These are phyloP conservation scores for Verticillium dahliae DNA, from an alignment of 2,329 filamentous ascomycete genomes.

Conservation along the genomic window DNA sequence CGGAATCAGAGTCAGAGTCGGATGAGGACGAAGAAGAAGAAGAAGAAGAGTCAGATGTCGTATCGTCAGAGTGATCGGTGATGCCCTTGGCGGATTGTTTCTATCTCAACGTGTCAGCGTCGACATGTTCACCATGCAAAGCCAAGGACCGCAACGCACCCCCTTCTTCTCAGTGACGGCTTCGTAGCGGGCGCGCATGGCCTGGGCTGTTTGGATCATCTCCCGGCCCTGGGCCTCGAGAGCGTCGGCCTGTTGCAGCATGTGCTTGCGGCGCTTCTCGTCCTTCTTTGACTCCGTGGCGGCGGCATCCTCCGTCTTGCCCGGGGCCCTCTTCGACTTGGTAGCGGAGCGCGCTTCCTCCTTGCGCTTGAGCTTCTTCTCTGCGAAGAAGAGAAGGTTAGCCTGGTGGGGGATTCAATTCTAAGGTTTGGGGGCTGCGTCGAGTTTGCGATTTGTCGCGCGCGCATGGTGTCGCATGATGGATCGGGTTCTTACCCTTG, in stretches of 20 bases:
- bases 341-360: constrained; percentile 15
- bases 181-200: constrained; percentile 20
- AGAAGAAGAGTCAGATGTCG: constrained; percentile 1
- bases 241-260: constrained; percentile 31
- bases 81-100: constrained; percentile 16
- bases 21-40: neutral
- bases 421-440: neutral
- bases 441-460: neutral
- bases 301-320: neutral
- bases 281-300: constrained; percentile 19
- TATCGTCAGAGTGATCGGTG: too few relatives aligned
- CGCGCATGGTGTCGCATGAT: neutral
- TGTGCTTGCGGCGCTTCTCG: constrained; percentile 29
- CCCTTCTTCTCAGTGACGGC: constrained; percentile 16
- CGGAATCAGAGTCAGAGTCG: constrained; percentile 2
- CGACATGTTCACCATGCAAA: neutral
- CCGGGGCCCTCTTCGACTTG: constrained; percentile 18
- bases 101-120: constrained; percentile 9
- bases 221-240: constrained; percentile 32
- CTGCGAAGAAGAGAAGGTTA: constrained; percentile 11
- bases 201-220: constrained; percentile 32
- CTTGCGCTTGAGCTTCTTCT: constrained; percentile 18
- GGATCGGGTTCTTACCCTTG: constrained; percentile 4
- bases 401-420: neutral
- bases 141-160: constrained; percentile 10